Evolutionary conservation across 495 filamentous ascomycete species (phyloP).

Genomic region (Trichoderma parareesei): DNA sequence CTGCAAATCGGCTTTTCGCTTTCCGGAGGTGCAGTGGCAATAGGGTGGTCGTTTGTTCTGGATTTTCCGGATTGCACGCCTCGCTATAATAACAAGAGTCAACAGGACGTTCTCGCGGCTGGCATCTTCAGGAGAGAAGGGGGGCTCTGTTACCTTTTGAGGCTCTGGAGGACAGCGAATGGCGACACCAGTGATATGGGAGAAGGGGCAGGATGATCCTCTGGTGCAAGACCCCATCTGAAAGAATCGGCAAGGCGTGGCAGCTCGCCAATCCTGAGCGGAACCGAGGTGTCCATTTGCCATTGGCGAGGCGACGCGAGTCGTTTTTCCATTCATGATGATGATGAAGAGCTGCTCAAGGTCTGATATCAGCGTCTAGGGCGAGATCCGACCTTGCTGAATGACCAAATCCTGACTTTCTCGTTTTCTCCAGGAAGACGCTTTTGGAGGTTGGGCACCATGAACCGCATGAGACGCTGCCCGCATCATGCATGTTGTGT

Average conservation of each 20-base stretch:
- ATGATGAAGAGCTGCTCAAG: no score
- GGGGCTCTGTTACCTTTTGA: background rate
- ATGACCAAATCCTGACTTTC: no score
- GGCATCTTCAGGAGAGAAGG: background rate
- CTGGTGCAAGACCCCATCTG: background rate
- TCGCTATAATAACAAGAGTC: background rate
- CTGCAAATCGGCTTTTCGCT: background rate
- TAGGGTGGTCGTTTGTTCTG: background rate
- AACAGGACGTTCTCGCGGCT: background rate
- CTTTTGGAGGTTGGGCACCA: no score
- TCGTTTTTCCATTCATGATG: background rate
- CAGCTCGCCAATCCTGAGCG: background rate
- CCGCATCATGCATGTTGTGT: no score
- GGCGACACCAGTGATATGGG: background rate
- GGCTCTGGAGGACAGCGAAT: background rate
- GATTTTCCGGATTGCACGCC: background rate
- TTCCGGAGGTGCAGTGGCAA: background rate
- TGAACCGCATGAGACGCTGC: no score
- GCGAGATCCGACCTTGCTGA: no score
- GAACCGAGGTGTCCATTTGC: background rate
- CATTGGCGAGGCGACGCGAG: background rate
- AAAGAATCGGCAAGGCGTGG: conserved; percentile 1
- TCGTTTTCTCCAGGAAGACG: no score
- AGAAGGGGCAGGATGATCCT: background rate
- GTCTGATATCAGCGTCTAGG: no score